Conservation (phyloP, 2,329 filamentous ascomycete species). For the Fusarium sp. region DNA sequence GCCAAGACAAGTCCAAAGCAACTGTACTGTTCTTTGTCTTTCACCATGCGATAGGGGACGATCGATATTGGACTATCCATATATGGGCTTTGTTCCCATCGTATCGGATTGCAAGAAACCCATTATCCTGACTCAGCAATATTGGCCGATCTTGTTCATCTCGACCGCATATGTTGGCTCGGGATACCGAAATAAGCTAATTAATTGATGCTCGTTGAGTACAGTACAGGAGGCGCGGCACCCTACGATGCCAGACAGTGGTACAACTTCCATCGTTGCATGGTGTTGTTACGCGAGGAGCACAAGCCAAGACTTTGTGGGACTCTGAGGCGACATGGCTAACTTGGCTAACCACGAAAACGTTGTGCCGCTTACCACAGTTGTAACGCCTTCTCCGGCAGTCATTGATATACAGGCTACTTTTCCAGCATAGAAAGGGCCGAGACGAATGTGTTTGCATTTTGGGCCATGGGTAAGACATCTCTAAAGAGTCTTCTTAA, state of each 20-base stretch:
- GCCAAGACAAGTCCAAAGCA: conserved; percentile 36
- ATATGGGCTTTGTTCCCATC: conserved; percentile 12
- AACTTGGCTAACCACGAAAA: conserved; percentile 30
- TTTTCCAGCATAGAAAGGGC: background rate
- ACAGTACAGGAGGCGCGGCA: conserved; percentile 1
- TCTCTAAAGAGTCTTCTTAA: background rate
- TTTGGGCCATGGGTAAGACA: background rate
- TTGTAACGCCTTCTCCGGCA: conserved; percentile 3
- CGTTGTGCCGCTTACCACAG: conserved; percentile 18
- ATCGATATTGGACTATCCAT: conserved; percentile 7
- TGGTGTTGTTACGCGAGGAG: conserved; percentile 37
- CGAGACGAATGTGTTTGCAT: background rate
- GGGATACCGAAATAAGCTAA: conserved; percentile 3
- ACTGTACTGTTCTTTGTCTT: conserved; percentile 10
- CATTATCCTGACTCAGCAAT: conserved; percentile 9
- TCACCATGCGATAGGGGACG: conserved; percentile 23
- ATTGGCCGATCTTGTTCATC: conserved; percentile 9
- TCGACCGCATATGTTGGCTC: background rate
- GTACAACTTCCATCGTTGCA: conserved; percentile 15
- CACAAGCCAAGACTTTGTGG: conserved; percentile 34
- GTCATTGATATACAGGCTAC: background rate
- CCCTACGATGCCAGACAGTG: conserved; percentile 28
- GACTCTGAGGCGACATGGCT: conserved; percentile 34
- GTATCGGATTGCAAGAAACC: conserved; percentile 14
- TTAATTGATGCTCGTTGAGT: background rate